Evolutionary conservation across 78 protist species (phyloP), one percentile per base, ranked within the genome.

Genomic region (Dictyostelium intermedium): DNA sequence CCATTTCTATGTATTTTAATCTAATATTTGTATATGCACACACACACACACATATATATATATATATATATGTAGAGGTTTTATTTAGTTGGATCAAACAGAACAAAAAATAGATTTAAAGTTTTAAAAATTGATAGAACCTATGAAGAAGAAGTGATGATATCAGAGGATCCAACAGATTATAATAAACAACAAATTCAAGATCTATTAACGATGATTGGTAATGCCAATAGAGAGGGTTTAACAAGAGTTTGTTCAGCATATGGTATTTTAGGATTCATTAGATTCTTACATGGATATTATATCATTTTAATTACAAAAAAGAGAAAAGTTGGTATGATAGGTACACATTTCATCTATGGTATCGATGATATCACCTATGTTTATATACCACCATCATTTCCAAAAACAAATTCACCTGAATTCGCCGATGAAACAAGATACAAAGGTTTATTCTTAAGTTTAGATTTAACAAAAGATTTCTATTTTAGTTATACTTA

Each of bases 401-500:
- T 63, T n/a, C 87, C 86, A 18, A 72, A 47, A 50, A 74, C 79
- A 32, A 77, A 82, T 50, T 20, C 92, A 13, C 91, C 97, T 0
- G 87, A 87, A 5, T 87, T 60, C n/a, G 87, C 95, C 6, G 97
- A 87, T 43, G 91, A 92, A 60, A 83, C 76, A 1, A 7, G 92
- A 27, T 97, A 97, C 63, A 47, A 85, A n/a, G 95, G 86, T 13
- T 25, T 95, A 34, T 95, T 98, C 77, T 47, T 72, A 0, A 69
- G 76, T 13, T 66, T 98, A n/a, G 99, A 99, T 63, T 66, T 97
- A 56, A 83, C 95, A 34, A 47, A 81, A 25, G 97, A 98, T 91
- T 98, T 98, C 39, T 98, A 80, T 96, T 99, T 94, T 81, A 78
- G 96, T 32, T 91, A 98, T 93, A 96, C 99, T 14, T 98, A 98